These are phyloP conservation scores for Plenodomus lindquistii DNA, from an alignment of 2,329 filamentous ascomycete genomes.

Conservation along the genomic window DNA sequence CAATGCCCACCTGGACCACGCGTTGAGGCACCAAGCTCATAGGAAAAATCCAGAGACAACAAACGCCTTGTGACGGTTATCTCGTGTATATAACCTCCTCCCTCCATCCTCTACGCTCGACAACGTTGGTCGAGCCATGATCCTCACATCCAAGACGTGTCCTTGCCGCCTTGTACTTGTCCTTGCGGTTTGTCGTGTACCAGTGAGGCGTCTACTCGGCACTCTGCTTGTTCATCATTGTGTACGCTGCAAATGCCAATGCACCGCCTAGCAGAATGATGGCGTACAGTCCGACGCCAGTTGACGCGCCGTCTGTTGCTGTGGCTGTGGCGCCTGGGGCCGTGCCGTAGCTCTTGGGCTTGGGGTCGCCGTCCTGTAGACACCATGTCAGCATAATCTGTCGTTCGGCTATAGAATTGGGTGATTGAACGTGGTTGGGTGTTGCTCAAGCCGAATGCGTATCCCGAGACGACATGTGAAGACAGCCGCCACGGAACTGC, in stretches of 20 bases:
- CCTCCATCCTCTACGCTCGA: too few species aligned
- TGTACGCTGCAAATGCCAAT: conserved; percentile 79
- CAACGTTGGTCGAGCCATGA: too few species aligned
- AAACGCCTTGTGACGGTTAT: too few species aligned
- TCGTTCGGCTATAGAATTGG: too few species aligned
- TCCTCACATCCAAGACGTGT: too few species aligned
- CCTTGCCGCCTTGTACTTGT: too few species aligned
- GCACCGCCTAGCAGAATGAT: conserved; percentile 77
- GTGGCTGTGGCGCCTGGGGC: conserved; percentile 53
- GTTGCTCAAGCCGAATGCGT: neutral
- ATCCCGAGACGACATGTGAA: neutral
- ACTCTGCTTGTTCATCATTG: conserved; percentile 70
- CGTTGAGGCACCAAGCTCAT: too few species aligned
- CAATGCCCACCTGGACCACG: too few species aligned
- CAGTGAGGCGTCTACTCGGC: conserved; percentile 14
- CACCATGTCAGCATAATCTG: conserved; percentile 4
- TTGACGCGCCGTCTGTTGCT: conserved; percentile 55
- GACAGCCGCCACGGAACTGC: too few species aligned
- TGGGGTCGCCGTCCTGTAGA: conserved; percentile 71
- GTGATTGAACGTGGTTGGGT: neutral
- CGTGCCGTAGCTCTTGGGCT: conserved; percentile 62
- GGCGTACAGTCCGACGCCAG: conserved; percentile 81
- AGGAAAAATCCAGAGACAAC: too few species aligned
- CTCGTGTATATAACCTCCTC: too few species aligned
- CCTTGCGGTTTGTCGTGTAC: too few species aligned